Percentiles rank a stretch among this genome's conserved stretches.
These are phyloP conservation scores for Aspergillus niger DNA, from an alignment of 2,329 filamentous ascomycete genomes.

Conservation along the genomic window DNA sequence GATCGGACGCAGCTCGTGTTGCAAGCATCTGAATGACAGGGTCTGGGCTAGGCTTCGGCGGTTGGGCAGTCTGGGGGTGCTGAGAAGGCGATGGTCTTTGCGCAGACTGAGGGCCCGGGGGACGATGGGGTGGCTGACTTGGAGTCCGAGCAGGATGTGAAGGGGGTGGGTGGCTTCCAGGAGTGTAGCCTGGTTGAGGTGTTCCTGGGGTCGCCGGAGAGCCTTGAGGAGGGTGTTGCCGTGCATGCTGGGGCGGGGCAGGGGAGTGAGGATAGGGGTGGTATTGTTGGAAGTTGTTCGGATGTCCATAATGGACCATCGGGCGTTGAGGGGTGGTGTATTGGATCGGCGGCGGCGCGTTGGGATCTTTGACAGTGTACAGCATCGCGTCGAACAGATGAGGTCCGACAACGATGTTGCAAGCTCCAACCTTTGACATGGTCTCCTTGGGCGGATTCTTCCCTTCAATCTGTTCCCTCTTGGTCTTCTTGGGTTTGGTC, in stretches of 20 bases:
- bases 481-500: constrained; percentile 60
- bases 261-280: constrained; percentile 39
- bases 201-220: constrained; percentile 30
- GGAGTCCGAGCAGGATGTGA: constrained; percentile 20
- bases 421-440: constrained; percentile 58
- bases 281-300: constrained; percentile 45
- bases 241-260: constrained; percentile 30
- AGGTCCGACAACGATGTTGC: constrained; percentile 63
- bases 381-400: constrained; percentile 63
- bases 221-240: constrained; percentile 28
- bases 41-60: constrained; percentile 49
- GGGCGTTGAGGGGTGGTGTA: constrained; percentile 43
- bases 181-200: constrained; percentile 29
- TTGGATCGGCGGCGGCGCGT: constrained; percentile 41
- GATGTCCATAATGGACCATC: constrained; percentile 46
- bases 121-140: constrained; percentile 20
- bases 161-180: constrained; percentile 26
- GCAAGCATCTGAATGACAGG: constrained; percentile 57
- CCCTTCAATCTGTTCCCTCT: constrained; percentile 50
- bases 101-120: constrained; percentile 27
- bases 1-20: constrained; percentile 52
- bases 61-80: constrained; percentile 34
- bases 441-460: constrained; percentile 54
- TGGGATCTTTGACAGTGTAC: constrained; percentile 57
- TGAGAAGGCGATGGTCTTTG: constrained; percentile 34